Base-by-base conservation (phyloP, 331 rosid species). In the Ulmus americana region DNA sequence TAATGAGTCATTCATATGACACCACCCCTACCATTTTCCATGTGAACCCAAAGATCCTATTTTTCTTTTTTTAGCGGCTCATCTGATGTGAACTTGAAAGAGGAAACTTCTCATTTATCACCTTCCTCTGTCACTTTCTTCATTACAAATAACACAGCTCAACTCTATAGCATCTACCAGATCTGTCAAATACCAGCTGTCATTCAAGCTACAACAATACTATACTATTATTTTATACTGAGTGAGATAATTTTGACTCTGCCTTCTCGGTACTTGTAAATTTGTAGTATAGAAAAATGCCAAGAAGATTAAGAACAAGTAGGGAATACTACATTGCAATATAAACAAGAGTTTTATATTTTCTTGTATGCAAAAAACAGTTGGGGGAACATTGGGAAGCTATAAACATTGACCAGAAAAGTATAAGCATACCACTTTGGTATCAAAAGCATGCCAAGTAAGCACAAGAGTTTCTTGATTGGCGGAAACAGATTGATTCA, bases 41-140 rank as follows among this genome's bases (percentile, higher is more conserved):
- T 86, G 84, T 82, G 90, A 89, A 74, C 71, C 62, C 77, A 4
- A 11, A 76, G 65, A 48, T 5, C 51, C 60, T 3, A 13, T 66
- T 64, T 35, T 61, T 52, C 54, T 22, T 49, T 28, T 28, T 28
- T 28, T 2, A 3, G 35, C 2, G 35, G 0, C 35, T 28, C 35
- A 28, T 28, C 14, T 79, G 77, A 68, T 79, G 79, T 76, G 79
- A 76, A 66, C 38, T 62, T 70, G 64, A 73, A 76, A 68, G 9
- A 3, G 3, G 51, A 39, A 61, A 44, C 50, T 61, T 42, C 15
- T 12, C 35, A 10, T 64, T 58, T 38, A 7, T 16, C 71, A 16
- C 44, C 52, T 71, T 52, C 39, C 39, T 73, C 41, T 41, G 74
- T 53, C 78, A 47, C 63, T 43, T 67, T 57, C 61, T 52, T 70